Evolutionary conservation across 78 protist genomes (phyloP), one percentile per base, ranked within the genome.

Genomic region (Acrasis kona): DNA sequence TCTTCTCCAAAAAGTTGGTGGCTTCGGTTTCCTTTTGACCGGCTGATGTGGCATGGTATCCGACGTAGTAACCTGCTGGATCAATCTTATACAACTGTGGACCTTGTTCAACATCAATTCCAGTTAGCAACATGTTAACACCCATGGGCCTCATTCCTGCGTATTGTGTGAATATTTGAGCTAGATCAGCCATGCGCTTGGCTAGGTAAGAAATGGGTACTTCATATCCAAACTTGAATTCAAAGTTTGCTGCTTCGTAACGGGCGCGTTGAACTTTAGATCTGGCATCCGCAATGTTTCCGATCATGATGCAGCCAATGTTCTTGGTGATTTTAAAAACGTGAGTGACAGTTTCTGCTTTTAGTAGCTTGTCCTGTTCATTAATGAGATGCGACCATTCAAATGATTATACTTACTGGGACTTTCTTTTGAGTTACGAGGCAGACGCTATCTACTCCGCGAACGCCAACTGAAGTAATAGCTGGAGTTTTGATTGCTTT

Each of bases 1-100:
- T 84, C 96, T 97, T 97, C 77, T 97, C 99, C 12, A 97, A 76
- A 39, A 85, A 82, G 42, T 92, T 91, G 73, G 78, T 85, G 5
- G 96, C 95, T 73, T 97, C 99, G 64, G 70, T 89, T 39, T 91
- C 97, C 83, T 95, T 95, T 27, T 64, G 85, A 31, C 99, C 99
- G 0, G 93, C 85, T 4, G 93, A 70, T 0, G 85, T 72, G 0
- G 98, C 99, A 73, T 85, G 82, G 80, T 80, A 92, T 42, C 93
- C 96, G 6, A 78, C 67, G 61, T 2, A 82, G 29, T 84, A 79
- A 34, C 98, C 97, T 3, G 97, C 96, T 19, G 99, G 99, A 69
- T 95, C 98, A 31, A 82, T 61, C 39, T 85, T 87, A 81, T 37
- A 94, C 34, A 96, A 64, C 87, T 92, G 95, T n/a, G 97, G 92